These are phyloP conservation scores for Tetradesmus obliquus DNA, from an alignment of 139 green algal genomes.

Conservation along the genomic window DNA sequence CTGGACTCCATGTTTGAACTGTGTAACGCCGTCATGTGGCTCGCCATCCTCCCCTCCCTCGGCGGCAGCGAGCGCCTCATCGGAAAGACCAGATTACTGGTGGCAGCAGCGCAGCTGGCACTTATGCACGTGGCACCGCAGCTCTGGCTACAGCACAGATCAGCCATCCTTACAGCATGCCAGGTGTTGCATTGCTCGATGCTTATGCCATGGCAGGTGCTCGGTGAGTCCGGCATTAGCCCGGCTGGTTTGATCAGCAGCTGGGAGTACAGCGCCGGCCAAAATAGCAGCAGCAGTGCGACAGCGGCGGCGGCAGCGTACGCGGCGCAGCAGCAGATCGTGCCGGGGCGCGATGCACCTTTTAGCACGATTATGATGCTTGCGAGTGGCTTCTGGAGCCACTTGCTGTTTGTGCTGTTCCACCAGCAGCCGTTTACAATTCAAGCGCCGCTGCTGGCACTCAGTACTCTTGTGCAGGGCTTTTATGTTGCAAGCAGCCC, in stretches of 20 bases:
- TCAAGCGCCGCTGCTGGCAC: constrained; percentile 1
- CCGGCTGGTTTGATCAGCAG: not conserved
- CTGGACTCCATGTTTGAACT: constrained; percentile 19
- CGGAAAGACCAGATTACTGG: not conserved
- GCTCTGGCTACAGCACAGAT: not conserved
- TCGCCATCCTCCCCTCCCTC: not conserved
- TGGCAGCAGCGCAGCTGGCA: not conserved
- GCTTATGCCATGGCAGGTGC: not conserved
- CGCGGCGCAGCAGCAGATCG: not conserved
- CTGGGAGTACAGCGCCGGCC: not conserved
- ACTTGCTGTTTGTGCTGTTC: constrained; percentile 22
- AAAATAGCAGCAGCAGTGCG: not conserved
- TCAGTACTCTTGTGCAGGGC: not conserved
- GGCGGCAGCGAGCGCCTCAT: not conserved
- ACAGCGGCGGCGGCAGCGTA: not conserved
- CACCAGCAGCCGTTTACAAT: constrained; percentile 12
- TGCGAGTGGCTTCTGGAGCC: not conserved
- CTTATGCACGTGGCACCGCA: not conserved
- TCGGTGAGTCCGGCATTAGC: not conserved
- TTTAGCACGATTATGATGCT: constrained; percentile 3
- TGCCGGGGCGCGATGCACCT: not conserved
- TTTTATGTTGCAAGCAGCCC: not conserved
- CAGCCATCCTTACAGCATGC: not conserved
- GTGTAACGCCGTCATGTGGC: constrained; percentile 4
- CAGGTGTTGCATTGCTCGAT: not conserved